phyloP scores from a whole-genome alignment of 495 filamentous ascomycete species.

The Tuber umbilicatum region DNA sequence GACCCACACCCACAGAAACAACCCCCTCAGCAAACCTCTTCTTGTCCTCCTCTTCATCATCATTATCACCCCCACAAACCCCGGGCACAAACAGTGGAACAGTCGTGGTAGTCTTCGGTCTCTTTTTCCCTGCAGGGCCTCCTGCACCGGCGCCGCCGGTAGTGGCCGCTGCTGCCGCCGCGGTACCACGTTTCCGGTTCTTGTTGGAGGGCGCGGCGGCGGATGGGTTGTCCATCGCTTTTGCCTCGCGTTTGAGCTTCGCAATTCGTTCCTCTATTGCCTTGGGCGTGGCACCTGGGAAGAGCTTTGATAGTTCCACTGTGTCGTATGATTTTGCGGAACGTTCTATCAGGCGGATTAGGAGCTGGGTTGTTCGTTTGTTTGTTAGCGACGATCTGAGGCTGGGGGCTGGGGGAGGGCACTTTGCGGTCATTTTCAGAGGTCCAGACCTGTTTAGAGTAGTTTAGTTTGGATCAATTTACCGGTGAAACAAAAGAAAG shows the following conservation, averaged over 20 bases:
- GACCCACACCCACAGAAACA: not conserved
- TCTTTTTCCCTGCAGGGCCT: slow-evolving; percentile 15
- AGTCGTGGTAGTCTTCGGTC: not conserved
- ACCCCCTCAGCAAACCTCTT: not conserved
- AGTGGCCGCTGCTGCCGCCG: slow-evolving; percentile 19
- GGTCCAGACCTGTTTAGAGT: slow-evolving; percentile 33
- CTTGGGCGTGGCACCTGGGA: slow-evolving; percentile 40
- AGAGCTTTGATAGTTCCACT: slow-evolving; percentile 39
- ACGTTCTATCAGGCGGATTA: slow-evolving; percentile 42
- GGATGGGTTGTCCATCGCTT: slow-evolving; percentile 36
- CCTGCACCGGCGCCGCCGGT: not conserved
- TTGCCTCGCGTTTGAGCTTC: slow-evolving; percentile 42
- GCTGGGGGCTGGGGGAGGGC: not conserved
- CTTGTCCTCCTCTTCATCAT: not conserved
- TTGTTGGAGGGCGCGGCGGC: slow-evolving; percentile 22
- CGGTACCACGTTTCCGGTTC: slow-evolving; percentile 28
- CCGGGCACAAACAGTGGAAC: not conserved
- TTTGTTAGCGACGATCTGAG: not conserved
- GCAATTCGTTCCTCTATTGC: slow-evolving; percentile 43
- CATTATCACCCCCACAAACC: not conserved
- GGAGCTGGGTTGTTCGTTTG: slow-evolving; percentile 23
- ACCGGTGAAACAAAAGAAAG: not conserved
- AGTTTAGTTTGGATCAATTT: slow-evolving; percentile 8
- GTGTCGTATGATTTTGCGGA: slow-evolving; percentile 42
- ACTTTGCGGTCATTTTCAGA: slow-evolving; percentile 41